Evolutionary conservation across 345 rosid species (phyloP).

Genomic region (Hypericum perforatum): DNA sequence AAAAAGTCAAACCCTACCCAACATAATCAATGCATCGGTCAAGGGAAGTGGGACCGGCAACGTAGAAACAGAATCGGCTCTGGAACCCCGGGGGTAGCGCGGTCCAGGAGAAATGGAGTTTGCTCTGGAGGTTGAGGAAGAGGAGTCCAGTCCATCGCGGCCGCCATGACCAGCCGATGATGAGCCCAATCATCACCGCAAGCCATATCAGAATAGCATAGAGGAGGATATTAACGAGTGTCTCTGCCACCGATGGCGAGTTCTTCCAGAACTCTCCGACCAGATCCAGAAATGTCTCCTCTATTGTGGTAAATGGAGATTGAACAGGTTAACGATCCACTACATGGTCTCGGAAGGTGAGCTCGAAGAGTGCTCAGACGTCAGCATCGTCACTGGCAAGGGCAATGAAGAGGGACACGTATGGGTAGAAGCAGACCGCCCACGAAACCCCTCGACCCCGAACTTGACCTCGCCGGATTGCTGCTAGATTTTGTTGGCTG

Average conservation of each 20-base stretch:
- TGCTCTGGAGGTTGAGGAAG: conserved; percentile 63
- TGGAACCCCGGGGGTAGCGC: conserved; percentile 69
- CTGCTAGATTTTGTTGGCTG: too few relatives aligned
- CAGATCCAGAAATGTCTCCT: conserved; percentile 48
- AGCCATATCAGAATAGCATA: conserved; percentile 97
- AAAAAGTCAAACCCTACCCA: too few relatives aligned
- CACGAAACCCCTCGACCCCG: too few relatives aligned
- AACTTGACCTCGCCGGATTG: too few relatives aligned
- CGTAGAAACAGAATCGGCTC: too few relatives aligned
- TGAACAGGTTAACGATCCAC: too few relatives aligned
- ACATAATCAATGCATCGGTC: conserved; percentile 10
- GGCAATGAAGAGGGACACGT: too few relatives aligned
- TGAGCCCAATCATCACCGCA: conserved; percentile 86
- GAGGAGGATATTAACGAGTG: conserved; percentile 80
- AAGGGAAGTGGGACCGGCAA: conserved; percentile 1
- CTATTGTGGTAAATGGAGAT: conserved; percentile 28
- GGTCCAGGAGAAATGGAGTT: conserved; percentile 73
- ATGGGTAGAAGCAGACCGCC: too few relatives aligned
- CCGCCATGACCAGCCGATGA: conserved; percentile 97
- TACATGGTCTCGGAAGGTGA: too few relatives aligned
- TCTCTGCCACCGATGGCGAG: conserved; percentile 53
- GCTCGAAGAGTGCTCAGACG: too few relatives aligned
- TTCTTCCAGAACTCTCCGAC: conserved; percentile 41
- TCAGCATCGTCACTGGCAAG: too few relatives aligned
- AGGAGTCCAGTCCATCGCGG: conserved; percentile 88